Percentiles rank a stretch among this genome's conserved stretches.
These are phyloP conservation scores for Fraxinus quadrangulata DNA, from an alignment of 257 asterid species.

Conservation along the genomic window DNA sequence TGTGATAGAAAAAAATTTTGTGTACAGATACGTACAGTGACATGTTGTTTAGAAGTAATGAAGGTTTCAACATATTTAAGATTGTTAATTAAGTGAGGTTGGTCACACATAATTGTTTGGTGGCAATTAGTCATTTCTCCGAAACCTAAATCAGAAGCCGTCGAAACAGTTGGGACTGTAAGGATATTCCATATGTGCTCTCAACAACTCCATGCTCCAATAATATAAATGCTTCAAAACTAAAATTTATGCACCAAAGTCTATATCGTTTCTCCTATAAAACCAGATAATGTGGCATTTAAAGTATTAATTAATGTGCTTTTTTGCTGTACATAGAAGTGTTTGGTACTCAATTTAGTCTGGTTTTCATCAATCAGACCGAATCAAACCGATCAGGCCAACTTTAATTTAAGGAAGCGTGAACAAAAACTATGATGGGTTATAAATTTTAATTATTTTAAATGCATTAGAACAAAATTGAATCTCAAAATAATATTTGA, in stretches of 20 bases:
- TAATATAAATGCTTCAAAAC: background rate
- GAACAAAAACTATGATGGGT: too few relatives aligned
- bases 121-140: background rate
- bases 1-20: too few relatives aligned
- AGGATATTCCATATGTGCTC: background rate
- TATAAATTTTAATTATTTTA: too few relatives aligned
- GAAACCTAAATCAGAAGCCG: background rate
- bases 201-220: conserved; percentile 3
- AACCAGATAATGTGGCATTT: too few relatives aligned
- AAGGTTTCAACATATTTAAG: background rate
- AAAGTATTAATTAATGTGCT: too few relatives aligned
- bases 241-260: background rate
- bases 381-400: too few relatives aligned
- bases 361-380: too few relatives aligned
- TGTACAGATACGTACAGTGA: background rate
- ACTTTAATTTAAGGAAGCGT: too few relatives aligned
- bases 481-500: too few relatives aligned
- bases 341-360: too few relatives aligned
- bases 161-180: conserved; percentile 3
- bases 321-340: too few relatives aligned
- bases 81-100: background rate
- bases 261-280: background rate
- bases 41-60: background rate
- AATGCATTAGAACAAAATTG: too few relatives aligned
- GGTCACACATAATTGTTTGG: conserved; percentile 8